Conservation (phyloP, 345 rosid genomes). For the Iberis pinnata region DNA sequence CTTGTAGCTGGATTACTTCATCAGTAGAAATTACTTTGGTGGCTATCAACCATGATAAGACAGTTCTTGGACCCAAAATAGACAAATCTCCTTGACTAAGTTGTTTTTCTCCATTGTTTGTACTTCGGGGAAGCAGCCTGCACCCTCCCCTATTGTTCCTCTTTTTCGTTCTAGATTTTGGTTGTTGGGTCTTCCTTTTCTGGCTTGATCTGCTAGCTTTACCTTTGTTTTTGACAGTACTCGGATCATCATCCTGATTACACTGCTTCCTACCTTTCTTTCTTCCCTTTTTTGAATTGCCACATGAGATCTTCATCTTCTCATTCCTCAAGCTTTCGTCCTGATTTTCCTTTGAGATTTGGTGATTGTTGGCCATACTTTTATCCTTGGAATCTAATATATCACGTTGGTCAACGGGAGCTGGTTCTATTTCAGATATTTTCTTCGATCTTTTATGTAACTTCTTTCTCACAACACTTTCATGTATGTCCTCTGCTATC, state of each 20-base stretch:
- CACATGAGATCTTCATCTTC: conserved; percentile 27
- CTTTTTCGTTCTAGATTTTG: conserved; percentile 39
- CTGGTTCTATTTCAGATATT: conserved; percentile 50
- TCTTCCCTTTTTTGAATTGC: conserved; percentile 31
- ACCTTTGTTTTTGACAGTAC: conserved; percentile 43
- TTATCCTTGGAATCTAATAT: conserved; percentile 23
- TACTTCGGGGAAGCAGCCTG: conserved; percentile 56
- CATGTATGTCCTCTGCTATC: conserved; percentile 31
- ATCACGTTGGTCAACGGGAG: conserved; percentile 32
- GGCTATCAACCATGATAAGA: conserved; percentile 71
- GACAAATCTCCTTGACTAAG: conserved; percentile 40
- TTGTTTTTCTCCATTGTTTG: conserved; percentile 41
- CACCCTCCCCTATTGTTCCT: conserved; percentile 51
- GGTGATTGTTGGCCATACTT: conserved; percentile 20
- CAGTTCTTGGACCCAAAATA: conserved; percentile 49
- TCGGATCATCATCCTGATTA: conserved; percentile 52
- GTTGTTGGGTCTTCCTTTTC: conserved; percentile 40
- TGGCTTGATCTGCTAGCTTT: conserved; percentile 35
- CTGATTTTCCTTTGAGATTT: conserved; percentile 32
- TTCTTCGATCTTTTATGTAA: conserved; percentile 59
- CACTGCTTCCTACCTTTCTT: conserved; percentile 42
- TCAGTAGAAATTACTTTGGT: conserved; percentile 48
- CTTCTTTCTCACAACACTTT: conserved; percentile 41
- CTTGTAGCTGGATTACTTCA: conserved; percentile 72
- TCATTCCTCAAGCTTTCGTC: conserved; percentile 31